Evolutionary conservation across 75 land plant genomes (phyloP).

Genomic region (Cunninghamia lanceolata): DNA sequence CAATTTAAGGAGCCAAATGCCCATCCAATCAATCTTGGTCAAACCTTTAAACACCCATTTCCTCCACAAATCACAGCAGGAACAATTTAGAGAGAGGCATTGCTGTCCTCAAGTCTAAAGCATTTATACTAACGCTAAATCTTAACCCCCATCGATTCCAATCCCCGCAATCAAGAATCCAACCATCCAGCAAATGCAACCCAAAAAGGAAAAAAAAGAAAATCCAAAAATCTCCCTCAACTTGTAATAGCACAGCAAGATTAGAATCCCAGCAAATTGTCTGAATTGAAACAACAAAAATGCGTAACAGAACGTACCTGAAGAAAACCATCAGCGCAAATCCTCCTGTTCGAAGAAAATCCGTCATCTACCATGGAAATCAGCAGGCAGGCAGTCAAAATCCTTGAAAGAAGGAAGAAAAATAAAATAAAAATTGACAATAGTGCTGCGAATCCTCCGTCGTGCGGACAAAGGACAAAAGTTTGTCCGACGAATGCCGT

Average conservation of each 20-base stretch:
- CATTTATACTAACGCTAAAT: not conserved
- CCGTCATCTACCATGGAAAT: slow-evolving; percentile 10
- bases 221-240: not conserved
- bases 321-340: not conserved
- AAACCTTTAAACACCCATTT: not conserved
- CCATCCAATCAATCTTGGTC: not conserved
- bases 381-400: slow-evolving; percentile 8
- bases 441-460: slow-evolving; percentile 5
- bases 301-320: not conserved
- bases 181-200: not conserved
- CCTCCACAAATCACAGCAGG: not conserved
- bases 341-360: not conserved
- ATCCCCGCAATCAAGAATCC: not conserved
- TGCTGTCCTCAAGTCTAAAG: not conserved
- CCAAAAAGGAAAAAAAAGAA: not conserved
- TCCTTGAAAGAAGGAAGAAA: not conserved
- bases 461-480: slow-evolving; percentile 12
- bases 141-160: not conserved
- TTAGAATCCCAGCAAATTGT: not conserved
- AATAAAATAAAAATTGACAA: not conserved
- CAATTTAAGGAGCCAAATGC: not conserved
- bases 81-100: not conserved
- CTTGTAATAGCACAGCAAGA: not conserved
- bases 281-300: not conserved
- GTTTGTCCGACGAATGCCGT: slow-evolving; percentile 8